Conservation (phyloP, 73 alveolate species). For the Symbiodinium pilosum region DNA sequence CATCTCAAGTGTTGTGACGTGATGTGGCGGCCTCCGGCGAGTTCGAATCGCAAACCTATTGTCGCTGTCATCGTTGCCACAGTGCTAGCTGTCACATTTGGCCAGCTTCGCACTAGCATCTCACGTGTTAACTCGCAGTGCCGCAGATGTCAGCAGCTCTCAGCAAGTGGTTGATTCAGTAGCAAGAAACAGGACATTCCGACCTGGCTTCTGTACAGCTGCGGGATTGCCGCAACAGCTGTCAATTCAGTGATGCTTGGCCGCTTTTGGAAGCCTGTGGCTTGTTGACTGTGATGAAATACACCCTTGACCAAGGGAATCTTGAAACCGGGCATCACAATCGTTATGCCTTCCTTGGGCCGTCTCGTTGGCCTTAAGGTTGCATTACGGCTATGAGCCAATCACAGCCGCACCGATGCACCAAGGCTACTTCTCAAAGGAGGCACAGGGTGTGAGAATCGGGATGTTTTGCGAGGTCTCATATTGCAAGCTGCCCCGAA, state of each 20-base stretch:
- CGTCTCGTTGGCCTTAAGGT: background rate
- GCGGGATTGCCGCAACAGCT: background rate
- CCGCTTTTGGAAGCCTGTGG: background rate
- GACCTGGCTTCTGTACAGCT: background rate
- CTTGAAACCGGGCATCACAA: too few species aligned
- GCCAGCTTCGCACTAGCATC: too few species aligned
- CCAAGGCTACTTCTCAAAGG: background rate
- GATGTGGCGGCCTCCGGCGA: background rate
- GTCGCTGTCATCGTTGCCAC: too few species aligned
- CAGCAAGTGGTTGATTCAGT: too few species aligned
- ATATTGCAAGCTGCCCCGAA: too few species aligned
- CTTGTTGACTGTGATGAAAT: background rate
- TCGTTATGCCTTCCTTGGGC: background rate
- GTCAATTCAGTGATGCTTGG: background rate
- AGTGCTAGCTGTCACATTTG: too few species aligned
- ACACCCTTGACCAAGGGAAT: background rate
- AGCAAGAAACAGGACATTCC: background rate
- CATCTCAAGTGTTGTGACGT: background rate
- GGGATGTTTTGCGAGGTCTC: too few species aligned
- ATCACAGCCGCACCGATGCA: background rate
- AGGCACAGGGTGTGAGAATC: background rate
- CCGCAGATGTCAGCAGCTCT: too few species aligned
- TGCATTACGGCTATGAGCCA: background rate
- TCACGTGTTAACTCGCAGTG: too few species aligned
- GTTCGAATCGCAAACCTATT: too few species aligned